Evolutionary conservation across 2,329 filamentous ascomycete genomes (phyloP), one percentile per base, ranked within the genome.

Genomic region (Phoma herbarum): DNA sequence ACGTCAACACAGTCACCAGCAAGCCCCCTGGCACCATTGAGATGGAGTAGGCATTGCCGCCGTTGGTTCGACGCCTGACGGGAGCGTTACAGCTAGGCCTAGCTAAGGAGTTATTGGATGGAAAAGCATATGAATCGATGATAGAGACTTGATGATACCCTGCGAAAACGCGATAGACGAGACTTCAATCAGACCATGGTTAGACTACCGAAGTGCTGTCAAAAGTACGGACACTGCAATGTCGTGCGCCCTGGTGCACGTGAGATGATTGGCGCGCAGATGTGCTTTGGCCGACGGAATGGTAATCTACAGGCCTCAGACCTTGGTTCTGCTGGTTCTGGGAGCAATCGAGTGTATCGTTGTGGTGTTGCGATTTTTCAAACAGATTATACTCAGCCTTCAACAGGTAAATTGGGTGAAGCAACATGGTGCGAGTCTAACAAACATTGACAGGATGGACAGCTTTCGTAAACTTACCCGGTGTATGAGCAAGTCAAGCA

Each of bases 11-110:
- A 79, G 81, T 85, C 60, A 88, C 86, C 22, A 86, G 85, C 75
- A 90, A 90, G 79, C 87, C 88, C 49, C 88, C 87, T 46, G 87
- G 86, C 60, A 92, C 89, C 2, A 91, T 92, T 71, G 90, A 91
- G 80, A 85, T 91, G 81, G 88, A 91, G 79, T 92, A 85, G 31
- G 54, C 18, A 18, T 16, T 35, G 28, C 6, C 16, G 14, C 12
- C 7, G 31, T 7, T 35, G 31, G 16, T 6, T 7, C 12, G 5
- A 14, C 9, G 31, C 16, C 7, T 8, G 16, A 47, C 20, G 20
- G 42, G 25, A 29, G 31, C 41, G 16, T 29, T 26, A 11, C 43
- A 48, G 57, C 51, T 51, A 55, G 57, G 44, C 25, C 20, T 25
- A 25, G 47, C 42, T 46, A 26, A 22, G 51, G 47, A 42, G 43